A percentile compares a stretch with the other conserved stretches of the same genome.
Evolutionary conservation across 176 grass and related monocot genomes (phyloP).

Genomic region (Rhipidocladum racemiflorum): DNA sequence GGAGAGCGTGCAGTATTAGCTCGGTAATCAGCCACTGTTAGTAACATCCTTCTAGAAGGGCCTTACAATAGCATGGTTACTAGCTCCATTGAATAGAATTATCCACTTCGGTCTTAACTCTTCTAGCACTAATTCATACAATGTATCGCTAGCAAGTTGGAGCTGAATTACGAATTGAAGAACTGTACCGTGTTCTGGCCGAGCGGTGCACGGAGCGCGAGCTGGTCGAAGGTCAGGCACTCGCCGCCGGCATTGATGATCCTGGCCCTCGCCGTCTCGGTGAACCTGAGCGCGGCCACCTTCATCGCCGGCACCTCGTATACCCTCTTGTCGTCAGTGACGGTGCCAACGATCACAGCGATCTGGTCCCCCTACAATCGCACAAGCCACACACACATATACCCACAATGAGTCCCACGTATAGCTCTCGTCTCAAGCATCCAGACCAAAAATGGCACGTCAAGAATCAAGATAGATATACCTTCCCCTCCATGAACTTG

Average conservation of each 20-base stretch:
- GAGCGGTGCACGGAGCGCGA: constrained; percentile 60
- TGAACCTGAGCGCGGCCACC: constrained; percentile 73
- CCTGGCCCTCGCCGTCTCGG: constrained; percentile 68
- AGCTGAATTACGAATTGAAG: background rate
- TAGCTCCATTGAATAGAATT: background rate
- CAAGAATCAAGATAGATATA: background rate
- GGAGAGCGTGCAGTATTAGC: background rate
- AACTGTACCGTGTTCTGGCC: constrained; percentile 62
- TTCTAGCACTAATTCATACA: background rate
- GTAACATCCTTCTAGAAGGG: background rate
- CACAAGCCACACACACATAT: background rate
- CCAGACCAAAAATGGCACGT: background rate
- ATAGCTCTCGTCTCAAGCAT: background rate
- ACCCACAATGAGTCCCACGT: background rate
- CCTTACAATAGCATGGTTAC: background rate
- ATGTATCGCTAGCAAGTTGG: background rate
- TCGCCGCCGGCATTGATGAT: constrained; percentile 73
- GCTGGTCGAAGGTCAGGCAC: constrained; percentile 81
- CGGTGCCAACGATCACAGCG: constrained; percentile 71
- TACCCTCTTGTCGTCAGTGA: constrained; percentile 82
- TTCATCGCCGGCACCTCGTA: constrained; percentile 70
- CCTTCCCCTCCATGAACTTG: constrained; percentile 64
- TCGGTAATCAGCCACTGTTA: background rate
- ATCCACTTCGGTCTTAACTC: background rate
- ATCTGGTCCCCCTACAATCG: constrained; percentile 50